Conservation (phyloP, 768 basidiomycete genomes). For the Boletus barrowsii region DNA sequence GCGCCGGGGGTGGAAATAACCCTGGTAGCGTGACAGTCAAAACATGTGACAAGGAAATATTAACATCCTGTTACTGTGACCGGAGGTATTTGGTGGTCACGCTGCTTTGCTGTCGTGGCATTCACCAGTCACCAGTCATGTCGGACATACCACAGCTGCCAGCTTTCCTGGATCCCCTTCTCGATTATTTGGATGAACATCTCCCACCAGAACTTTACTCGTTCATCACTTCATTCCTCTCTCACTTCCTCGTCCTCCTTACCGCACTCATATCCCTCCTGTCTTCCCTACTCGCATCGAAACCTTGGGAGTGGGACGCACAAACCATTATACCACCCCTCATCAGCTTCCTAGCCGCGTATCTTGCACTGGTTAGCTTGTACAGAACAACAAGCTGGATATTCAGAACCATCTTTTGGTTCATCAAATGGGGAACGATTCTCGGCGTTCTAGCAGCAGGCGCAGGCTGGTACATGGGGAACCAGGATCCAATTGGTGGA, state of each 20-base stretch:
- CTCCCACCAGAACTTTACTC: conserved; percentile 58
- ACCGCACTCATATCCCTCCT: conserved; percentile 48
- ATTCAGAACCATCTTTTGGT: conserved; percentile 61
- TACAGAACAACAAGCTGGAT: conserved; percentile 80
- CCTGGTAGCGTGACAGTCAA: conserved; percentile 7
- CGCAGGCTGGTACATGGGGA: conserved; percentile 52
- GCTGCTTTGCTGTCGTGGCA: conserved; percentile 21
- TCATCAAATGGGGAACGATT: conserved; percentile 75
- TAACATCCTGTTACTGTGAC: conserved; percentile 16
- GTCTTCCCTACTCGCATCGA: conserved; percentile 44
- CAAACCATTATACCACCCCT: conserved; percentile 71
- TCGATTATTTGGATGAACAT: conserved; percentile 50
- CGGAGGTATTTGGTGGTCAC: conserved; percentile 14
- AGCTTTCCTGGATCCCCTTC: conserved; percentile 49
- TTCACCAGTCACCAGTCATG: conserved; percentile 7
- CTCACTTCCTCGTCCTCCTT: conserved; percentile 50
- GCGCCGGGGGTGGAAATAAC: conserved; percentile 9
- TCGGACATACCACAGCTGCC: conserved; percentile 38
- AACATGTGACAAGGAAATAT: conserved; percentile 15
- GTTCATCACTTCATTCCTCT: conserved; percentile 47
- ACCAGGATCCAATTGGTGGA: conserved; percentile 33
- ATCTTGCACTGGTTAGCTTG: conserved; percentile 71
- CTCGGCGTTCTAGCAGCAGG: conserved; percentile 52
- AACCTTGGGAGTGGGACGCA: conserved; percentile 61
- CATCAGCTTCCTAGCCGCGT: conserved; percentile 68